phyloP scores from a whole-genome alignment of 352 stramenopile species.

The Phytophthora citrophthora region DNA sequence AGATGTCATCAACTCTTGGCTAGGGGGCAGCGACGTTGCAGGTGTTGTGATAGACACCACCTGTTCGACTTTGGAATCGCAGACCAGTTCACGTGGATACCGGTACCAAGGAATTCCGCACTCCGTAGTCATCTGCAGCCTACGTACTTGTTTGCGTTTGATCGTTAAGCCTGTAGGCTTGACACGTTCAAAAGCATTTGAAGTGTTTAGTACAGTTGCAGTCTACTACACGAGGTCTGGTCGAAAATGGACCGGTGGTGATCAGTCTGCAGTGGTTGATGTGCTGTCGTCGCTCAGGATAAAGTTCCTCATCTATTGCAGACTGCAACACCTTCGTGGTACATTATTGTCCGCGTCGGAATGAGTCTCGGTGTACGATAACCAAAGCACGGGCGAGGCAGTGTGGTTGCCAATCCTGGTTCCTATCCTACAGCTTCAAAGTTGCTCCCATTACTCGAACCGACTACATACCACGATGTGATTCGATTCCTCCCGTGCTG shows the following conservation, averaged over 20 bases:
- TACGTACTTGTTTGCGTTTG: too few species aligned
- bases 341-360: background rate
- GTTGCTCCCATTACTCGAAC: slow-evolving; percentile 1
- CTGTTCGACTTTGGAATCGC: background rate
- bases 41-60: slow-evolving; percentile 4
- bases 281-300: background rate
- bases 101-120: too few species aligned
- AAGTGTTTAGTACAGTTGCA: too few species aligned
- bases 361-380: slow-evolving; percentile 2
- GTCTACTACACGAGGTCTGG: background rate
- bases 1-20: slow-evolving; percentile 9
- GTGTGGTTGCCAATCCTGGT: slow-evolving; percentile 22
- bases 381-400: background rate
- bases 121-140: too few species aligned
- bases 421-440: slow-evolving; percentile 30
- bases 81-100: too few species aligned
- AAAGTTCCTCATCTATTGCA: background rate
- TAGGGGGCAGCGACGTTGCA: slow-evolving; percentile 4
- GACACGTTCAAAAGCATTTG: too few species aligned
- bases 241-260: background rate
- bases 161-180: too few species aligned
- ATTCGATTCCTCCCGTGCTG: background rate
- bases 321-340: too few species aligned
- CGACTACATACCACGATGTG: slow-evolving; percentile 13
- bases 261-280: slow-evolving; percentile 14